Base-by-base conservation (phyloP, 805 yeast species). In the Metschnikowia dekortorum region DNA sequence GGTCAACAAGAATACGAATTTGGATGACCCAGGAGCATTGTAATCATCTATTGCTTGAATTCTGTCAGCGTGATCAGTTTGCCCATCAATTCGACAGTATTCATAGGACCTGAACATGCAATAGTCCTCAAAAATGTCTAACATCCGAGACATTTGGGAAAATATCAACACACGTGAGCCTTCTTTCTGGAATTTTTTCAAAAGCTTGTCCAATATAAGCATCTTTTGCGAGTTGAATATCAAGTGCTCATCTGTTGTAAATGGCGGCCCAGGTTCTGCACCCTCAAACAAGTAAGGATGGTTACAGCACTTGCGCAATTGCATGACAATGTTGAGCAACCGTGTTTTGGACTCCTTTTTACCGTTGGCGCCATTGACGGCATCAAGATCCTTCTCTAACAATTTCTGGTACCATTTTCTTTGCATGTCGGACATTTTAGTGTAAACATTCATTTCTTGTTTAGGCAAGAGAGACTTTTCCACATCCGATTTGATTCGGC, bases 201-300 rank as follows among this genome's bases (percentile, higher is more conserved):
- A 69, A 52, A 87, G 61, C 61, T 81, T 80, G 63, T 87, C 95
- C 61, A 87, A 70, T 26, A 87, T 84, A 44, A 83, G 75, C 77
- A 87, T 76, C 62, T 87, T 87, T 49, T 83, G 84, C 4, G 90
- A 76, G 63, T 87, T 87, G 65, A 66, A 84, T 33, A 87, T 83
- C 63, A 87, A 73, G 69, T 87, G 95, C 63, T 87, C 94, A 65
- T 87, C 95, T 0, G 92, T 87, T 8, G 94, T 87, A 59, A 74
- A 87, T 22, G 95, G 95, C 16, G 95, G 95, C 10, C 95, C 95
- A 0, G 94, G 94, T 61, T 87, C 95, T 1, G 92, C 94, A 40
- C 95, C 95, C 64, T 87, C 94, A 60, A 87, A 87, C 37, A 87
- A 68, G 62, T 87, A 87, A 11, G 95, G 95, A 68, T 87, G 95